Conservation (phyloP, 2,329 filamentous ascomycete genomes). For the Akanthomyces muscarius region DNA sequence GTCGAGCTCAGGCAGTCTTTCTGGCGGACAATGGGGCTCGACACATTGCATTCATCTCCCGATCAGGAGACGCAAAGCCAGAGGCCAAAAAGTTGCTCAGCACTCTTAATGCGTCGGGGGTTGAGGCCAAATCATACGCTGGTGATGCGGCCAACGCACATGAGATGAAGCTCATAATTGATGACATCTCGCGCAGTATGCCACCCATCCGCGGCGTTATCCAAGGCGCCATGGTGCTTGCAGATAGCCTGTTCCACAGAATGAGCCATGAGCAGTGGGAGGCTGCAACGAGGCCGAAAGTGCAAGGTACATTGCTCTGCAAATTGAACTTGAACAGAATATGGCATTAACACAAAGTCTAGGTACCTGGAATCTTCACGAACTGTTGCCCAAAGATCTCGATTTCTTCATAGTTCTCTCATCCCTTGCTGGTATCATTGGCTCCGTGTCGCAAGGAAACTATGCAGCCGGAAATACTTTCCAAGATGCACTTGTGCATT, state of each 20-base stretch:
- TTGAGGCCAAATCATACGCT: constrained; percentile 22
- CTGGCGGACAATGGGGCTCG: constrained; percentile 25
- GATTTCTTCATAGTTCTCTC: constrained; percentile 39
- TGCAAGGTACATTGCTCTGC: constrained; percentile 23
- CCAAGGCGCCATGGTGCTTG: constrained; percentile 37
- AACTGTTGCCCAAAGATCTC: constrained; percentile 19
- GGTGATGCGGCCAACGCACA: constrained; percentile 29
- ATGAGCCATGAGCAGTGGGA: constrained; percentile 28
- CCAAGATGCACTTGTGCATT: constrained; percentile 26
- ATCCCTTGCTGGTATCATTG: constrained; percentile 33
- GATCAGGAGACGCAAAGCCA: constrained; percentile 23
- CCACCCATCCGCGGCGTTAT: constrained; percentile 35
- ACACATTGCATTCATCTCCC: constrained; percentile 29
- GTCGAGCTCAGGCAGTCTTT: constrained; percentile 24
- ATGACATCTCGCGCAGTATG: constrained; percentile 19
- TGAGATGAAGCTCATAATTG: constrained; percentile 24
- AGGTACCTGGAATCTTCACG: not conserved
- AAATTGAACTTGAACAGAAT: too few relatives aligned
- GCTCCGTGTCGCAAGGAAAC: constrained; percentile 35
- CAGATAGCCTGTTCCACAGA: constrained; percentile 21
- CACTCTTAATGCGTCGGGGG: constrained; percentile 19
- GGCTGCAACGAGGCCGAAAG: constrained; percentile 29
- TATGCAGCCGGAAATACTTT: constrained; percentile 35
- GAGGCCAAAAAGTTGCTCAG: constrained; percentile 20
- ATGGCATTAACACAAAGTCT: too few relatives aligned